Percentiles rank a stretch among this genome's conserved stretches.
These are phyloP conservation scores for Daedalea quercina DNA, from an alignment of 768 basidiomycete species.

Conservation along the genomic window DNA sequence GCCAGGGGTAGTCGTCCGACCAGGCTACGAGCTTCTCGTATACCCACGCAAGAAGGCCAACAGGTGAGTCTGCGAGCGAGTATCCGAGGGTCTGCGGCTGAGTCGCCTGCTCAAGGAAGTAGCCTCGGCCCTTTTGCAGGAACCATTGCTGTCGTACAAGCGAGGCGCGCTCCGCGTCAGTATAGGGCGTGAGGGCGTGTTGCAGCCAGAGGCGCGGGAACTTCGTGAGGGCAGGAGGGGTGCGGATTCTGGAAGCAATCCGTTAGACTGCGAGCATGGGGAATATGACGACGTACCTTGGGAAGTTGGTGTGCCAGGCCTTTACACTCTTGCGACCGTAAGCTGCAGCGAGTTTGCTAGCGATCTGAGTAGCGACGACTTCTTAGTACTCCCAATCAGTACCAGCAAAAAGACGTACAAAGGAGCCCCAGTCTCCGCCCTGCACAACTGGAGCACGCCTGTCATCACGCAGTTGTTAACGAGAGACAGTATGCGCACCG, in stretches of 20 bases:
- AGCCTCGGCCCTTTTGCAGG: constrained; percentile 28
- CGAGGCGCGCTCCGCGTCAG: constrained; percentile 29
- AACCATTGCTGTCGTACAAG: constrained; percentile 26
- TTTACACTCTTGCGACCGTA: constrained; percentile 25
- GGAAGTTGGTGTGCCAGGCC: constrained; percentile 28
- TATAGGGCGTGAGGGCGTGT: constrained; percentile 25
- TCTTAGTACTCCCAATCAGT: background rate
- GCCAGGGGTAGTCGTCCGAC: constrained; percentile 45
- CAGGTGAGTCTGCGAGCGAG: constrained; percentile 46
- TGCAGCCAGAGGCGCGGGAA: constrained; percentile 24
- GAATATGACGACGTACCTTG: constrained; percentile 15
- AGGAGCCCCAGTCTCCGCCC: constrained; percentile 42
- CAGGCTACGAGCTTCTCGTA: constrained; percentile 24
- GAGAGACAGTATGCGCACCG: constrained; percentile 6
- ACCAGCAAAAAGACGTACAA: constrained; percentile 17
- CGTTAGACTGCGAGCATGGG: background rate
- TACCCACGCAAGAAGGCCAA: constrained; percentile 31
- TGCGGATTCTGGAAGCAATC: background rate
- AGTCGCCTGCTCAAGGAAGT: constrained; percentile 29
- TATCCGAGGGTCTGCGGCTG: constrained; percentile 36
- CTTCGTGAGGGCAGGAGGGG: constrained; percentile 17
- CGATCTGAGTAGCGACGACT: constrained; percentile 21
- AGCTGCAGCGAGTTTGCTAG: constrained; percentile 15
- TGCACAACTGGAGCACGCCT: constrained; percentile 28
- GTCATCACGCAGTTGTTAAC: background rate